phyloP scores from a whole-genome alignment of 1,139 yeast species.

The Suhomyces kunorum region DNA sequence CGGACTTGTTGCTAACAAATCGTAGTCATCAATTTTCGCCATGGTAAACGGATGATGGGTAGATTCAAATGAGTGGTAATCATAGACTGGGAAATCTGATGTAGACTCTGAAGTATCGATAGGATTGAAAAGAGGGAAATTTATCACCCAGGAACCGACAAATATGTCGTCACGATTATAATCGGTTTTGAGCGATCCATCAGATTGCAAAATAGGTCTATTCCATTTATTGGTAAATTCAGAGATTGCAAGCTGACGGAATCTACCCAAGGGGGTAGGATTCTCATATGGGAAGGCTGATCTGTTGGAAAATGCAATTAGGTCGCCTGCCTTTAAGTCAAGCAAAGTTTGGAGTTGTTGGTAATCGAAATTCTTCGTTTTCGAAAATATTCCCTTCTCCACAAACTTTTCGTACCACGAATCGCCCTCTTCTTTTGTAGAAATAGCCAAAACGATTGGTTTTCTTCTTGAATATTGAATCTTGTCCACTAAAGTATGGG shows the following conservation, averaged over 20 bases:
- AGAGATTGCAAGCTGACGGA: constrained; percentile 71
- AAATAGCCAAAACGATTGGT: constrained; percentile 59
- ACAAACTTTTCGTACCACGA: constrained; percentile 46
- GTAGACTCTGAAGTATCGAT: constrained; percentile 35
- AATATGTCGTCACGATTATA: constrained; percentile 35
- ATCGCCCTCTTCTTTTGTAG: constrained; percentile 33
- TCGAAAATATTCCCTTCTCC: constrained; percentile 31
- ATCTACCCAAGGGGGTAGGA: constrained; percentile 91
- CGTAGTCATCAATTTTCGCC: constrained; percentile 74
- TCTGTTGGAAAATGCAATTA: constrained; percentile 74
- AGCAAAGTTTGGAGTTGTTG: constrained; percentile 33
- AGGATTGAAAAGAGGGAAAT: constrained; percentile 90
- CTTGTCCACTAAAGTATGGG: constrained; percentile 41
- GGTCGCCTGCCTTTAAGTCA: constrained; percentile 63
- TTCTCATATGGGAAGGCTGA: constrained; percentile 73
- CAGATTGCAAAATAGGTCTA: constrained; percentile 33
- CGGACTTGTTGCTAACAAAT: constrained; percentile 54
- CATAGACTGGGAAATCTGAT: constrained; percentile 61
- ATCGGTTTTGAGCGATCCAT: constrained; percentile 18
- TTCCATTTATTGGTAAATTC: constrained; percentile 54
- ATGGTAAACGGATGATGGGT: constrained; percentile 98
- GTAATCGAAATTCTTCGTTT: constrained; percentile 20
- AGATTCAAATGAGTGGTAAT: constrained; percentile 51
- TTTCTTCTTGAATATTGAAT: constrained; percentile 56
- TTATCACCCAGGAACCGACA: constrained; percentile 83